phyloP scores from a whole-genome alignment of 2,329 filamentous ascomycete genomes.

The Microcyclospora tardicrescens region DNA sequence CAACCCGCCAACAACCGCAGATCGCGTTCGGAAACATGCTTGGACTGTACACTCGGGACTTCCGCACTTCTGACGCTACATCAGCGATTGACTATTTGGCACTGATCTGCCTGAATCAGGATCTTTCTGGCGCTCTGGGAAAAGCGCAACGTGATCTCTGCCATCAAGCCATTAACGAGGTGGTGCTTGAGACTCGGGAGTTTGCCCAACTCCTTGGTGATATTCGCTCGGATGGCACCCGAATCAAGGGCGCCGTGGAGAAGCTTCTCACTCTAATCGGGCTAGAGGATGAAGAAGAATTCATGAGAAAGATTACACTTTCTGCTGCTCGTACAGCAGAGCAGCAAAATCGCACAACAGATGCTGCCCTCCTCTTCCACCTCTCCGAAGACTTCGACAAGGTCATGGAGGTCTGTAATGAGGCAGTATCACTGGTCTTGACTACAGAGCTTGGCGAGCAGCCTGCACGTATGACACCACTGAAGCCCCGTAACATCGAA shows the following conservation, averaged over 20 bases:
- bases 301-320: conserved; percentile 81
- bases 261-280: conserved; percentile 71
- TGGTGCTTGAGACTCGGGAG: conserved; percentile 91
- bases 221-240: conserved; percentile 70
- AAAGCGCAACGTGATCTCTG: conserved; percentile 69
- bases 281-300: conserved; percentile 65
- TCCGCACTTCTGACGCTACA: conserved; percentile 77
- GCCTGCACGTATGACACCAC: conserved; percentile 61
- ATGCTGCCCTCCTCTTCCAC: conserved; percentile 89
- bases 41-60: conserved; percentile 90
- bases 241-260: conserved; percentile 78
- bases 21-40: conserved; percentile 91
- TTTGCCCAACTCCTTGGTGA: conserved; percentile 91
- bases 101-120: conserved; percentile 81
- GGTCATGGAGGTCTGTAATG: conserved; percentile 81
- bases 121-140: conserved; percentile 61
- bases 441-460: conserved; percentile 75
- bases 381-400: conserved; percentile 90
- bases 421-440: conserved; percentile 78
- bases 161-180: conserved; percentile 82
- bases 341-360: conserved; percentile 82
- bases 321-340: conserved; percentile 88
- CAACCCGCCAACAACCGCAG: conserved; percentile 58
- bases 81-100: conserved; percentile 88
- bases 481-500: conserved; percentile 52